Evolutionary conservation across 2,329 filamentous ascomycete genomes (phyloP).

Genomic region (Trematosphaeria pertusa): DNA sequence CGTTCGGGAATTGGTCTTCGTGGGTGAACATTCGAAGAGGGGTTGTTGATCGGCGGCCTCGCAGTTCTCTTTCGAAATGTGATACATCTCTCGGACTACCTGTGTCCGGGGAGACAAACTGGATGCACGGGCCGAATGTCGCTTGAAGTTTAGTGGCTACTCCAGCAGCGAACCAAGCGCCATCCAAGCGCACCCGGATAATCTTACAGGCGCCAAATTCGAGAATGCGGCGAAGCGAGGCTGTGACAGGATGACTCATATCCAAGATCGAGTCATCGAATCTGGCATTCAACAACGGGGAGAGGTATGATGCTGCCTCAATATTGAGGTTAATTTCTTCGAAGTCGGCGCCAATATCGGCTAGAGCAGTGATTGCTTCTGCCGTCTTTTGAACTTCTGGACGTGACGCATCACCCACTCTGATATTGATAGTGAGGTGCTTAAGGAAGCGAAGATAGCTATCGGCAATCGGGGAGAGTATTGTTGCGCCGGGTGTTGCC

Average conservation of each 20-base stretch:
- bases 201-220: conserved; percentile 11
- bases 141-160: conserved; percentile 14
- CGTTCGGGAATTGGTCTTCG: neutral
- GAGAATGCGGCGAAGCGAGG: conserved; percentile 17
- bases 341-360: conserved; percentile 19
- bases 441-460: conserved; percentile 26
- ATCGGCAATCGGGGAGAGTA: conserved; percentile 25
- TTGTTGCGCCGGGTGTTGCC: conserved; percentile 11
- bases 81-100: neutral
- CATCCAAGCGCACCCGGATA: conserved; percentile 13
- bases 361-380: conserved; percentile 15
- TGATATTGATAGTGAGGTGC: conserved; percentile 13
- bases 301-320: conserved; percentile 12
- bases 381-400: conserved; percentile 13
- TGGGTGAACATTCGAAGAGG: neutral
- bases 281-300: conserved; percentile 18
- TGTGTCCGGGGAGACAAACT: conserved; percentile 4
- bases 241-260: conserved; percentile 20
- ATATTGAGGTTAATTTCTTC: conserved; percentile 17
- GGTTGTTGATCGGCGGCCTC: neutral
- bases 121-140: conserved; percentile 9
- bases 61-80: neutral
- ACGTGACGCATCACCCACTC: conserved; percentile 6
- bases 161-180: conserved; percentile 21
- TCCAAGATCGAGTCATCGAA: conserved; percentile 26